Base-by-base conservation (phyloP, 192 early-diverging fungal species). In the Backusella parvicylindrica region DNA sequence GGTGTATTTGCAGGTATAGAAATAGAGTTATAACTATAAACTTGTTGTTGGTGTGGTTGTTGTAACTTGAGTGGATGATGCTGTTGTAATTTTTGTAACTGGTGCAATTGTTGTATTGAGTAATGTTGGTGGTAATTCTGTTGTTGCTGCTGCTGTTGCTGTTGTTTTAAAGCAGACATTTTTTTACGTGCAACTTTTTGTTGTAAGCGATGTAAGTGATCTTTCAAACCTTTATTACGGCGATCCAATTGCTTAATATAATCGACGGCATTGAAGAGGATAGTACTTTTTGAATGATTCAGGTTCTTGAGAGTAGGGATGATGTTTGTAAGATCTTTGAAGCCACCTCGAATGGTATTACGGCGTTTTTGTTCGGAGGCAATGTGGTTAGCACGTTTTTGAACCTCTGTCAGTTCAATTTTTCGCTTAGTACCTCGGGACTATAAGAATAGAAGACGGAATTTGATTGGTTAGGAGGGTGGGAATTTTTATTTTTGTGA, bases 301-400 rank as follows among this genome's bases (percentile, higher is more conserved):
- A 88, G 75, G 47, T 88, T 88, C 64, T 83, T 93, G 41, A 97
- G 83, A 5, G 88, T 91, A 15, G 96, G 95, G 43, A 97, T 93
- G 32, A 95, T 88, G 43, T 93, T 91, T 9, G 93, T 92, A 72
- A 98, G 89, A 77, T 95, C 90, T 80, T 95, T 92, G 86, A 96
- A 96, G 41, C 96, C 96, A 36, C 84, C 84, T 7, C 94, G 89
- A 63, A 93, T 92, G 8, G 88, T 85, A 35, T 91, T 89, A 32
- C 92, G 75, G 38, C 92, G 87, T 72, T 92, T 92, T 73, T 93
- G 91, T 76, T 93, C 92, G 0, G 90, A 92, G 8, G 85, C 83
- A 68, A 93, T 92, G 73, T 93, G 92, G 76, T 93, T 93, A 3
- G 88, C 85, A 23, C 89, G 75, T 65, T 92, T 92, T 73, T 93